Evolutionary conservation across 345 rosid genomes (phyloP).

Genomic region (Dipteronia sinensis): DNA sequence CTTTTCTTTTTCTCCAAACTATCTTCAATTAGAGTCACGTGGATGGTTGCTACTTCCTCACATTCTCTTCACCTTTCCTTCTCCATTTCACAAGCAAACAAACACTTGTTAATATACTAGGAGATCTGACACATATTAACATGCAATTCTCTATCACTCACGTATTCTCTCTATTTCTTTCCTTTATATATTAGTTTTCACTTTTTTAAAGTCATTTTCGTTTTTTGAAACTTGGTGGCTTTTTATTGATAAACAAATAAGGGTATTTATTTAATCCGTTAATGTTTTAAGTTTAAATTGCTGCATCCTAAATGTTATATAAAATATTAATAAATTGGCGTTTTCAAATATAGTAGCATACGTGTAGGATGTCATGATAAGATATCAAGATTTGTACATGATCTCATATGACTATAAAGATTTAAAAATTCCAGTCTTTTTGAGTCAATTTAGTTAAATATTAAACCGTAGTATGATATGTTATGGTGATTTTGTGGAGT

Average conservation of each 20-base stretch:
- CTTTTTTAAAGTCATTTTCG: not conserved
- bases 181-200: not conserved
- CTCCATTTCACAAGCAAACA: constrained; percentile 24
- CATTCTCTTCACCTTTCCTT: constrained; percentile 19
- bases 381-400: too few relatives aligned
- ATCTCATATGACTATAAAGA: not conserved
- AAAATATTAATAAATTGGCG: too few relatives aligned
- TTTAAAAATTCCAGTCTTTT: too few relatives aligned
- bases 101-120: constrained; percentile 6
- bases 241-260: not conserved
- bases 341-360: not conserved
- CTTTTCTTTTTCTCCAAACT: constrained; percentile 27
- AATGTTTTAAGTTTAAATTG: too few relatives aligned
- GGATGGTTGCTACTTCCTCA: constrained; percentile 28
- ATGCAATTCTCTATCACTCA: constrained; percentile 10
- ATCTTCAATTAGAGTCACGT: constrained; percentile 32
- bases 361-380: not conserved
- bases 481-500: not conserved
- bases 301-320: too few relatives aligned
- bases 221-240: not conserved
- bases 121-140: constrained; percentile 22
- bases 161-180: not conserved
- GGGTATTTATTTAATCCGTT: too few relatives aligned
- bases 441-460: not conserved
- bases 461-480: not conserved